Conservation (phyloP, 257 asterid genomes). For the Scutellaria galericulata region DNA sequence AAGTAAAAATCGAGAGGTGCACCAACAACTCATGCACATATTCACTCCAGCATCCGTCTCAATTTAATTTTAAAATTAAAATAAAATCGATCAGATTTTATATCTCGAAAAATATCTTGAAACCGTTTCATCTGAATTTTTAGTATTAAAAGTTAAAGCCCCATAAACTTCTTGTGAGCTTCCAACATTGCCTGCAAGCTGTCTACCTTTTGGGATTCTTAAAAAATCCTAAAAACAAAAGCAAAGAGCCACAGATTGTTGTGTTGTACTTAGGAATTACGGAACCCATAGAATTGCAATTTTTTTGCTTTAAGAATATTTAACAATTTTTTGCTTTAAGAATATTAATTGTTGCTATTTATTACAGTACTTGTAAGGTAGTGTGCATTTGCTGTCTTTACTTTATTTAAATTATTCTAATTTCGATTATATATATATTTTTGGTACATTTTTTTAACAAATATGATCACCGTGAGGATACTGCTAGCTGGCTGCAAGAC, state of each 20-base stretch:
- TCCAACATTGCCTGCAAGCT: constrained; percentile 72
- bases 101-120: too few species aligned
- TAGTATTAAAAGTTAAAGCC: neutral
- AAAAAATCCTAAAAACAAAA: constrained; percentile 28
- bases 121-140: neutral
- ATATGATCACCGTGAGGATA: neutral
- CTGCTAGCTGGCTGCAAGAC: constrained; percentile 23
- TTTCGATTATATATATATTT: neutral
- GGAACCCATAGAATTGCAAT: constrained; percentile 43
- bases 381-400: constrained; percentile 54
- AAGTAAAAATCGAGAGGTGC: too few species aligned
- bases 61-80: too few species aligned
- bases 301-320: constrained; percentile 18
- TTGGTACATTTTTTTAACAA: neutral
- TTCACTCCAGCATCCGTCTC: too few species aligned
- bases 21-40: too few species aligned
- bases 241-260: constrained; percentile 21
- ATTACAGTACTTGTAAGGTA: neutral
- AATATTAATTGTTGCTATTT: constrained; percentile 14
- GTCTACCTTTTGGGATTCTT: constrained; percentile 72
- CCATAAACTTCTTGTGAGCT: constrained; percentile 26
- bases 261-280: constrained; percentile 59
- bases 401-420: constrained; percentile 22
- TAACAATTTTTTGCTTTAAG: constrained; percentile 18
- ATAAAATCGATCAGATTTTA: too few species aligned